Evolutionary conservation across 2,329 filamentous ascomycete genomes (phyloP).

Genomic region (Emericellopsis cladophorae): DNA sequence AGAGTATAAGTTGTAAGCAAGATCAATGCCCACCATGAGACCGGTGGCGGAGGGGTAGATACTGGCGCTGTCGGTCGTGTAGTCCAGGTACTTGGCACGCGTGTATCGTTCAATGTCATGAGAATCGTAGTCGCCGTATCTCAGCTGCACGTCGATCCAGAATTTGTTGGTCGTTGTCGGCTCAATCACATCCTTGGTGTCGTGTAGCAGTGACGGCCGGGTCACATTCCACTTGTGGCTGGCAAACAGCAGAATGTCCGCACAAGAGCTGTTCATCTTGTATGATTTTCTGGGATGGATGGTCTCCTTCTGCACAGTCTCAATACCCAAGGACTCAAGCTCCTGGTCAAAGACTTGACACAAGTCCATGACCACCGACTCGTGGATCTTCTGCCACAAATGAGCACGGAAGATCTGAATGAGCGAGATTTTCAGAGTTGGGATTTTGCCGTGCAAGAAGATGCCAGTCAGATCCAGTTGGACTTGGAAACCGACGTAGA

Average conservation of each 20-base stretch:
- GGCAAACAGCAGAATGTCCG: conserved; percentile 91
- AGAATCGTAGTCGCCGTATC: conserved; percentile 97
- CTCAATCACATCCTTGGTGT: conserved; percentile 92
- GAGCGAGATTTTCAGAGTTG: conserved; percentile 90
- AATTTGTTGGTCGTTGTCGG: conserved; percentile 96
- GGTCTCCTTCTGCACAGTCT: conserved; percentile 97
- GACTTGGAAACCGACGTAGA: conserved; percentile 98
- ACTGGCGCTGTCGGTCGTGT: conserved; percentile 96
- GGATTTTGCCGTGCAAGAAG: conserved; percentile 98
- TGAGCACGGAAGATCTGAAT: conserved; percentile 99
- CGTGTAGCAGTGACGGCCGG: conserved; percentile 80
- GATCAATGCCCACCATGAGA: conserved; percentile 93
- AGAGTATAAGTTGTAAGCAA: conserved; percentile 97
- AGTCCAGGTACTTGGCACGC: conserved; percentile 94
- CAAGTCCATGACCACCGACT: conserved; percentile 96
- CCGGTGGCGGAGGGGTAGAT: conserved; percentile 96
- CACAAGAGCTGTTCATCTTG: conserved; percentile 99
- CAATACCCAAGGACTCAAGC: conserved; percentile 86
- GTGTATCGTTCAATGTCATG: conserved; percentile 98
- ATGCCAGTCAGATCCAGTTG: conserved; percentile 96
- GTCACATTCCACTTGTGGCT: conserved; percentile 99
- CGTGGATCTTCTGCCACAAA: conserved; percentile 99
- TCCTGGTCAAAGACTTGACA: conserved; percentile 98
- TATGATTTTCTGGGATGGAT: conserved; percentile 99
- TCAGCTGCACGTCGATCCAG: conserved; percentile 93